Evolutionary conservation across 1,284 basidiomycete genomes (phyloP).

Genomic region (Pyrrhoderma noxium): DNA sequence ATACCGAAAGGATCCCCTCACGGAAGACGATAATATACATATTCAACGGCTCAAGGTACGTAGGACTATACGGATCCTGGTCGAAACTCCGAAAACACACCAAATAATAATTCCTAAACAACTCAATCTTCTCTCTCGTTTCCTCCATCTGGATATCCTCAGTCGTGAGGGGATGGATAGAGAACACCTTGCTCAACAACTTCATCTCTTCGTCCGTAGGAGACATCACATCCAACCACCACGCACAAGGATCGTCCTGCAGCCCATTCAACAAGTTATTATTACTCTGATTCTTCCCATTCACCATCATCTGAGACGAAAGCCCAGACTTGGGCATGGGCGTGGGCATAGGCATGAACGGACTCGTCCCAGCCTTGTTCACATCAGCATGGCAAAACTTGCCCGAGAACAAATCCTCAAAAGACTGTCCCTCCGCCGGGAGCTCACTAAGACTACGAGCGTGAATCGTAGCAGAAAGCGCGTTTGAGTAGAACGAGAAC

Average conservation of each 20-base stretch:
- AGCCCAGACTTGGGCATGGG: too few relatives aligned
- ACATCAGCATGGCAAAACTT: neutral
- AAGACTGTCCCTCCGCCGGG: conserved; percentile 89
- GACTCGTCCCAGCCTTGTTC: neutral
- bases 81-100: conserved; percentile 99
- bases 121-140: conserved; percentile 98
- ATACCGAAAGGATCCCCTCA: conserved; percentile 89
- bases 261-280: conserved; percentile 6
- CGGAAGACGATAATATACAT: conserved; percentile 99
- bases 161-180: conserved; percentile 95
- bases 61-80: conserved; percentile 96
- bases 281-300: conserved; percentile 3
- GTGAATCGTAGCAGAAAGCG: conserved; percentile 89
- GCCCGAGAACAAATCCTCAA: conserved; percentile 78
- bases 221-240: conserved; percentile 95
- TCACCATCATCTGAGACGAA: neutral
- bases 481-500: conserved; percentile 98
- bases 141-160: conserved; percentile 99
- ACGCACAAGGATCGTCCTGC: conserved; percentile 60
- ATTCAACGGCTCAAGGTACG: conserved; percentile 95
- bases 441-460: conserved; percentile 89
- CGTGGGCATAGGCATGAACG: too few relatives aligned
- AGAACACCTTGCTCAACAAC: conserved; percentile 91
- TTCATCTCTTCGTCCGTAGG: conserved; percentile 99
- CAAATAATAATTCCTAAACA: conserved; percentile 98